Percentiles rank a stretch among this genome's conserved stretches.
Evolutionary conservation across 23 red algal genomes (phyloP).

Genomic region (Gracilaria domingensis): DNA sequence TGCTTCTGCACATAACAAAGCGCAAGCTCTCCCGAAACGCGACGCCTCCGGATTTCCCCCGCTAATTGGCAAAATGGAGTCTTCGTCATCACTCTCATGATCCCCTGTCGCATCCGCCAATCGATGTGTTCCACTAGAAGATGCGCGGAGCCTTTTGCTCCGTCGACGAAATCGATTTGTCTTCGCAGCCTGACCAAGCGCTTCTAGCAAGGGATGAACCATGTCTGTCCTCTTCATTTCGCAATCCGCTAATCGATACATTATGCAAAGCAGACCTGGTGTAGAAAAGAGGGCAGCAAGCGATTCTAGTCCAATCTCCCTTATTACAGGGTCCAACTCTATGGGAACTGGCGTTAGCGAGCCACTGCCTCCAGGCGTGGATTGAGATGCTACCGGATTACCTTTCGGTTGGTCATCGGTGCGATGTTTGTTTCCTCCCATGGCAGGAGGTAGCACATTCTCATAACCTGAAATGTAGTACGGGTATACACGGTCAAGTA

Average conservation of each 20-base stretch:
- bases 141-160: slow-evolving; percentile 61
- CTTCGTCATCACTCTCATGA: slow-evolving; percentile 70
- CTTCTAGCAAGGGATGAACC: slow-evolving; percentile 75
- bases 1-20: slow-evolving; percentile 59
- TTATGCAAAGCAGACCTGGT: slow-evolving; percentile 75
- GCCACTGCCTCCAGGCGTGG: slow-evolving; percentile 3
- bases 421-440: not conserved
- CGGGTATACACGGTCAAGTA: slow-evolving; percentile 72
- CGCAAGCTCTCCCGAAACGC: slow-evolving; percentile 41
- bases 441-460: slow-evolving; percentile 34
- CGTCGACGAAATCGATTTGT: slow-evolving; percentile 41
- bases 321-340: slow-evolving; percentile 68
- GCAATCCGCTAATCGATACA: slow-evolving; percentile 83
- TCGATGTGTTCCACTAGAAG: slow-evolving; percentile 52
- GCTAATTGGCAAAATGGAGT: not conserved
- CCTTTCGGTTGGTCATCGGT: slow-evolving; percentile 13
- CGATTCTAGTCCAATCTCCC: slow-evolving; percentile 83
- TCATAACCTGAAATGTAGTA: slow-evolving; percentile 74
- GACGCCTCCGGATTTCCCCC: slow-evolving; percentile 38
- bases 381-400: slow-evolving; percentile 2
- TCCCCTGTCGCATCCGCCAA: slow-evolving; percentile 25
- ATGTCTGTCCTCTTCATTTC: slow-evolving; percentile 71
- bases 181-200: slow-evolving; percentile 62
- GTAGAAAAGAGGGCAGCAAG: slow-evolving; percentile 63
- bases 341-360: not conserved